Percentiles rank a stretch among this genome's conserved stretches.
Conservation (phyloP, 1,284 basidiomycete species). For the Ustilago vetiveriae region DNA sequence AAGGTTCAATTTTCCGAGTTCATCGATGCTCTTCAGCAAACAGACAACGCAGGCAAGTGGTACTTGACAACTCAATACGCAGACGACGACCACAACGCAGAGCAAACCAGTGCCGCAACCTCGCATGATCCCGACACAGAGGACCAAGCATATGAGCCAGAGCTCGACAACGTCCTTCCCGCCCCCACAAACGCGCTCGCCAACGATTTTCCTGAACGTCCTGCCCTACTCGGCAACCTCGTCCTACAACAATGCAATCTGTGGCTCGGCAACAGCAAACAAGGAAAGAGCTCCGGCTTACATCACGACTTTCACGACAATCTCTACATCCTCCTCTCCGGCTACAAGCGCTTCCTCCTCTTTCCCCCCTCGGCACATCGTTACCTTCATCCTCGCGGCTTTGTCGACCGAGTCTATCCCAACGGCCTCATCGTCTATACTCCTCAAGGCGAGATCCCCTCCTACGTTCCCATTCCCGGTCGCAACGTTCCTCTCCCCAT, state of each 20-base stretch:
- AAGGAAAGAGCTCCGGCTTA: constrained; percentile 58
- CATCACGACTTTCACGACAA: constrained; percentile 67
- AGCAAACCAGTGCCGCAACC: constrained; percentile 31
- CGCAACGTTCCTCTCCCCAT: constrained; percentile 30
- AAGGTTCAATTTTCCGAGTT: constrained; percentile 48
- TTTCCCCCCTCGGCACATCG: constrained; percentile 61
- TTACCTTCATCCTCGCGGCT: constrained; percentile 55
- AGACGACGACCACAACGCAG: constrained; percentile 33
- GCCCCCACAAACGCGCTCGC: constrained; percentile 58
- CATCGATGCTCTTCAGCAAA: constrained; percentile 52
- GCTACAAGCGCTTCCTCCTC: constrained; percentile 64
- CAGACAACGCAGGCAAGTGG: constrained; percentile 44
- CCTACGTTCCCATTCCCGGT: constrained; percentile 33
- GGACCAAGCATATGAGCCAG: constrained; percentile 39
- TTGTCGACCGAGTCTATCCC: constrained; percentile 46
- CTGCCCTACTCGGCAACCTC: constrained; percentile 58
- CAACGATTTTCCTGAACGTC: constrained; percentile 60
- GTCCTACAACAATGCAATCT: constrained; percentile 66
- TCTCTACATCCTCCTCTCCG: constrained; percentile 64
- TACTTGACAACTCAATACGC: constrained; percentile 66
- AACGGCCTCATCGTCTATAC: constrained; percentile 64
- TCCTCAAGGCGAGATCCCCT: constrained; percentile 36
- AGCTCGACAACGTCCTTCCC: constrained; percentile 57
- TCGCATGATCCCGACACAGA: constrained; percentile 36
- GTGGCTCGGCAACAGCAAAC: constrained; percentile 60